phyloP scores from a whole-genome alignment of 768 basidiomycete species.

The Panus rudis region DNA sequence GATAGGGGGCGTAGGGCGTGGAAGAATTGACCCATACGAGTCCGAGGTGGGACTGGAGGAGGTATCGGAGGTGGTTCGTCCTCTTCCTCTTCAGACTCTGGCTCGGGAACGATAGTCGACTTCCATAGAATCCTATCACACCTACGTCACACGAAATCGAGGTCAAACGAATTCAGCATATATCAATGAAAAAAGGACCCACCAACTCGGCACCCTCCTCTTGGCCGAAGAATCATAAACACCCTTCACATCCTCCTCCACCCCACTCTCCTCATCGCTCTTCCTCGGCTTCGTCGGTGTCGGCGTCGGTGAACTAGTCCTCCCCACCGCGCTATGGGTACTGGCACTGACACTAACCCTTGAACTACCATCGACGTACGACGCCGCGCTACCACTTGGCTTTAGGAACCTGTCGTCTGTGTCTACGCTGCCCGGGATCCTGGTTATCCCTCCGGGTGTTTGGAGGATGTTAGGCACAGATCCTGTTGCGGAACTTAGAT shows the following conservation, averaged over 20 bases:
- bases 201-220: conserved; percentile 82
- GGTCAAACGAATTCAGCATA: neutral
- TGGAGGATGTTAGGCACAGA: no score
- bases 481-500: neutral
- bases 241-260: conserved; percentile 45
- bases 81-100: conserved; percentile 32
- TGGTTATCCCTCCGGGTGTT: neutral
- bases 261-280: conserved; percentile 31
- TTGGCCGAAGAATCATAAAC: conserved; percentile 80
- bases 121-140: conserved; percentile 86
- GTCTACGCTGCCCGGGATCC: neutral
- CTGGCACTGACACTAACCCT: no score
- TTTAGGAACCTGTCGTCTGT: conserved; percentile 5
- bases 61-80: conserved; percentile 17
- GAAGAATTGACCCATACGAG: conserved; percentile 47
- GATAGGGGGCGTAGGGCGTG: conserved; percentile 42
- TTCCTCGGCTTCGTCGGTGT: conserved; percentile 15
- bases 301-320: conserved; percentile 9
- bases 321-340: neutral
- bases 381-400: conserved; percentile 4
- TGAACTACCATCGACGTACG: conserved; percentile 1
- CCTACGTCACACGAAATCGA: conserved; percentile 32
- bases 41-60: conserved; percentile 28
- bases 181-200: conserved; percentile 16
- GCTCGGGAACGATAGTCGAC: conserved; percentile 49